These are phyloP conservation scores for Rosellinia necatrix DNA, from an alignment of 2,329 filamentous ascomycete genomes.

Conservation along the genomic window DNA sequence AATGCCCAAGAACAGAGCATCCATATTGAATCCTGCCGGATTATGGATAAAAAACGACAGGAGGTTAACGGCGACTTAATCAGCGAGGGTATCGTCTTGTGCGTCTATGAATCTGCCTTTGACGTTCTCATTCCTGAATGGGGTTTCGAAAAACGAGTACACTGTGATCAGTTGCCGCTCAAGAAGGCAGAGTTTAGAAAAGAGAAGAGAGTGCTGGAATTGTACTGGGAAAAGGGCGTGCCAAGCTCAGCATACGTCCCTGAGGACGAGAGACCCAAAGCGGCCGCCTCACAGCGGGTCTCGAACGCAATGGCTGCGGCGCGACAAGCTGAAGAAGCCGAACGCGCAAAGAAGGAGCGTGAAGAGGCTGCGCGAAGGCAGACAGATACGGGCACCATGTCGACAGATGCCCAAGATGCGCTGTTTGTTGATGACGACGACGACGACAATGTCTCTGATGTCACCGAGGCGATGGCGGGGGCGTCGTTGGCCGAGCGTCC, in stretches of 20 bases:
- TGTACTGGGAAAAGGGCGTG: constrained; percentile 99
- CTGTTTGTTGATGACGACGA: constrained; percentile 95
- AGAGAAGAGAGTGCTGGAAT: constrained; percentile 88
- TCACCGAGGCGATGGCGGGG: constrained; percentile 89
- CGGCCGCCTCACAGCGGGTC: constrained; percentile 72
- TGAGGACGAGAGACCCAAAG: constrained; percentile 93
- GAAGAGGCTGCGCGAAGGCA: constrained; percentile 92
- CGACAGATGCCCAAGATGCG: constrained; percentile 91
- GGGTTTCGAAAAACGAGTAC: constrained; percentile 98
- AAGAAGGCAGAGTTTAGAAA: constrained; percentile 99
- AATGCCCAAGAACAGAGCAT: constrained; percentile 98
- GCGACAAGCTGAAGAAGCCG: constrained; percentile 80
- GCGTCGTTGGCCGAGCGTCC: constrained; percentile 88
- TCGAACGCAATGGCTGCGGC: constrained; percentile 77
- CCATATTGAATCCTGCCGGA: constrained; percentile 95
- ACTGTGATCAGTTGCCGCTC: constrained; percentile 95
- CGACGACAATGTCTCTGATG: constrained; percentile 82
- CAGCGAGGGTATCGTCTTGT: constrained; percentile 92
- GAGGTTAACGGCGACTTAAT: constrained; percentile 90
- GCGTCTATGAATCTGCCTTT: constrained; percentile 97
- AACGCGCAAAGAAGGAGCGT: constrained; percentile 79
- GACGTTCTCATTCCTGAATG: constrained; percentile 98
- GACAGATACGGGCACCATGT: constrained; percentile 92
- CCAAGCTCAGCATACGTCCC: constrained; percentile 95
- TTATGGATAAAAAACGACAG: constrained; percentile 89